Base-by-base conservation (phyloP, 2,329 filamentous ascomycete genomes). In the Penicillium occitanis region DNA sequence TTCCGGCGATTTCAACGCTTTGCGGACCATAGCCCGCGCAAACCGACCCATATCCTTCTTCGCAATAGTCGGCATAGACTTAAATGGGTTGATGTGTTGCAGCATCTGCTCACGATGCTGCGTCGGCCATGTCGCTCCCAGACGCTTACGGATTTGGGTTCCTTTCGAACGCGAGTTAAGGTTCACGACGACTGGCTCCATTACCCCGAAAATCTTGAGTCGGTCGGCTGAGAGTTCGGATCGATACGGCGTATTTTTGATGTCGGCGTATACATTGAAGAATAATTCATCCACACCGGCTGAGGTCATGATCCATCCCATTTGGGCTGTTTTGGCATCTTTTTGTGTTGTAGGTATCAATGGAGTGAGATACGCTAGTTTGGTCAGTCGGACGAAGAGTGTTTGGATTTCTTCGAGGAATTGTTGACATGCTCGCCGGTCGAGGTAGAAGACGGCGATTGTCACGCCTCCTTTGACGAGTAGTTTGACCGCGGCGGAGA, bases 31-130 rank as follows among this genome's bases (percentile, higher is more conserved):
- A 22, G 25, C 55, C 55, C 30, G 55, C 8, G 55, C 55, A 58
- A 58, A 58, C 11, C 55, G 55, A 40, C 30, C 37, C n/a, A 58
- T n/a, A 25, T 58, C 55, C 22, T 42, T 58, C 55, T 58, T 58
- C n/a, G 30, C 33, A 22, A 37, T 37, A 13, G 37, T 58, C 55
- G 55, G 55, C 37, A 58, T 22, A 30, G n/a, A 37, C 17, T 58
- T 33, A 13, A 58, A 42, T 14, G 55, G 55, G 22, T 58, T 40
- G n/a, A 37, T 5, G 2, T 30, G 33, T 22, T 58, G 55, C 55
- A 58, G 22, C 10, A 58, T 40, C 33, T 11, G n/a, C 22, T 58
- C 10, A 5, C 55, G 55, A 13, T 42, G 37, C 33, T 58, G 14
- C 2, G 48, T 13, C 25, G 48, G 48, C 48, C 48, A 53, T 5